Evolutionary conservation across 129 eudicot species (phyloP).

Genomic region (Artemisia tridentata): DNA sequence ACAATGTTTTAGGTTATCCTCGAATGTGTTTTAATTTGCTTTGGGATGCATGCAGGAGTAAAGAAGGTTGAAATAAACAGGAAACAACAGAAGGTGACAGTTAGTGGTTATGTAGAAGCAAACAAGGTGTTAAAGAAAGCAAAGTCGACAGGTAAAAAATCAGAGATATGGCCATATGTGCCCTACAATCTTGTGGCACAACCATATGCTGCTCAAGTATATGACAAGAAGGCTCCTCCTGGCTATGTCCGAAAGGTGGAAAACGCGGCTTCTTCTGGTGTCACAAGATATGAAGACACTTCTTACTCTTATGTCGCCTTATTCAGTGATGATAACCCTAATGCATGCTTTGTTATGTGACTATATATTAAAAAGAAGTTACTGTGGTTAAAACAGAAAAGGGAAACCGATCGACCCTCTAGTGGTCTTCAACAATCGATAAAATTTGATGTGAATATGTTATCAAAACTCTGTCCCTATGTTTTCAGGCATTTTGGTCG

Average conservation of each 20-base stretch:
- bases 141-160: conserved; percentile 80
- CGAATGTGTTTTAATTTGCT: neutral
- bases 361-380: no score
- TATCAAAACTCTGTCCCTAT: no score
- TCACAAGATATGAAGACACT: conserved; percentile 54
- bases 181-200: conserved; percentile 80
- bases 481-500: no score
- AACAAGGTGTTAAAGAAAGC: conserved; percentile 76
- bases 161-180: conserved; percentile 89
- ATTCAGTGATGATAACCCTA: conserved; percentile 89
- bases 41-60: conserved; percentile 49
- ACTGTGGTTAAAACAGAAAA: neutral
- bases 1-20: no score
- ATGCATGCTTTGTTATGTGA: conserved; percentile 83
- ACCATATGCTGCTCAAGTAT: conserved; percentile 66
- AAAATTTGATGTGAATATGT: no score
- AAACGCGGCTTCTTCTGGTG: conserved; percentile 35
- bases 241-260: conserved; percentile 77
- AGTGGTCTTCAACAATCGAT: no score
- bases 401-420: no score
- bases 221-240: conserved; percentile 89
- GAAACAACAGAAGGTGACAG: conserved; percentile 79
- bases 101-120: conserved; percentile 67
- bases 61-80: conserved; percentile 79
- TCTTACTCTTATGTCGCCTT: conserved; percentile 64